These are phyloP conservation scores for Boletus patriciae DNA, from an alignment of 768 basidiomycete genomes.

Conservation along the genomic window DNA sequence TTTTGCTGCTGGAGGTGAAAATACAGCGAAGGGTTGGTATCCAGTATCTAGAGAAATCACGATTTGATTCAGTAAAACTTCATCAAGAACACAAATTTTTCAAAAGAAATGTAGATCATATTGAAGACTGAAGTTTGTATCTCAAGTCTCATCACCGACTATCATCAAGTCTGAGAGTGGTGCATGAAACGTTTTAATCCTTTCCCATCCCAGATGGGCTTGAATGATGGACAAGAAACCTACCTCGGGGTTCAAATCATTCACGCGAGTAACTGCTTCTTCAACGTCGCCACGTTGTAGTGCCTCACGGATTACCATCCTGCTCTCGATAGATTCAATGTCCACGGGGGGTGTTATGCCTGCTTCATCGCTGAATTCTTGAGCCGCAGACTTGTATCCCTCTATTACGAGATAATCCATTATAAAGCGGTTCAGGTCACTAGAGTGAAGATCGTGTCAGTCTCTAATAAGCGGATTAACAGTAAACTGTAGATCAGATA, in stretches of 20 bases:
- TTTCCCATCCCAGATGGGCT: slow-evolving; percentile 34
- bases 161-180: slow-evolving; percentile 83
- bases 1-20: slow-evolving; percentile 96
- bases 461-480: slow-evolving; percentile 10
- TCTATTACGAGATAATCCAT: slow-evolving; percentile 99
- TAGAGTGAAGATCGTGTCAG: slow-evolving; percentile 38
- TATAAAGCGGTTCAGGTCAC: slow-evolving; percentile 90
- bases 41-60: slow-evolving; percentile 73
- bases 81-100: not conserved
- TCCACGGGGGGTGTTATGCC: slow-evolving; percentile 75
- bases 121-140: slow-evolving; percentile 96
- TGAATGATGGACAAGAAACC: slow-evolving; percentile 34
- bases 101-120: slow-evolving; percentile 56
- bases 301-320: slow-evolving; percentile 93
- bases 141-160: slow-evolving; percentile 81
- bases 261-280: slow-evolving; percentile 92
- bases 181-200: slow-evolving; percentile 97
- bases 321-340: slow-evolving; percentile 87
- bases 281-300: slow-evolving; percentile 93
- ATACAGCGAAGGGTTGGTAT: slow-evolving; percentile 90
- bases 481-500: slow-evolving; percentile 64
- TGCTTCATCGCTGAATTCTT: slow-evolving; percentile 91
- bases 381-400: slow-evolving; percentile 94
- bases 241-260: slow-evolving; percentile 97
- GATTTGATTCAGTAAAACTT: slow-evolving; percentile 14